Conservation (phyloP, 1,284 basidiomycete genomes). For the Melampsora abietis-canadensis region DNA sequence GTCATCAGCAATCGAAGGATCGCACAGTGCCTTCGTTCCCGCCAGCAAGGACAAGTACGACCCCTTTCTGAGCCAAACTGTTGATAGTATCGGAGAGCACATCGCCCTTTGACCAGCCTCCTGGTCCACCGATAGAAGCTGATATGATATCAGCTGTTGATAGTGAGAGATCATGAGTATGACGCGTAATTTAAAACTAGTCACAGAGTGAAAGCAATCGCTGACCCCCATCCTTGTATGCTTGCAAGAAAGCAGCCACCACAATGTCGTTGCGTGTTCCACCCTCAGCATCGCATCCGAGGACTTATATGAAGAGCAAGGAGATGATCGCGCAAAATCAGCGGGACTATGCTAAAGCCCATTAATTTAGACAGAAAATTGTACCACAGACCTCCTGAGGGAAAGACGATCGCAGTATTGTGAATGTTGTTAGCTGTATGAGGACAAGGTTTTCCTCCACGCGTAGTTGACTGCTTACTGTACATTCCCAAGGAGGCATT, state of each 20-base stretch:
- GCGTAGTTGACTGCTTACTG: neutral
- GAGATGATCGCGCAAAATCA: no score
- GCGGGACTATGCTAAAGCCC: no score
- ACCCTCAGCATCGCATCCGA: slow-evolving; percentile 6
- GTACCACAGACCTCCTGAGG: neutral
- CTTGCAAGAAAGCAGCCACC: slow-evolving; percentile 4
- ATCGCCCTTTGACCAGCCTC: slow-evolving; percentile 23
- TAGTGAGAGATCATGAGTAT: neutral
- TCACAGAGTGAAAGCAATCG: neutral
- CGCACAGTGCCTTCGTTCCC: slow-evolving; percentile 20
- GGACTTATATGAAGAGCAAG: neutral
- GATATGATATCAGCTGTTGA: slow-evolving; percentile 13
- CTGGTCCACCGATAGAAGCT: slow-evolving; percentile 6
- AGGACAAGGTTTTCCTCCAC: no score
- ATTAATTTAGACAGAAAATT: neutral
- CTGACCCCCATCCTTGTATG: slow-evolving; percentile 12
- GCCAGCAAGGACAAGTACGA: neutral
- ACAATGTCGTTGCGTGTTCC: slow-evolving; percentile 17
- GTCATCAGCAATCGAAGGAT: neutral
- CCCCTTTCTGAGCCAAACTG: neutral
- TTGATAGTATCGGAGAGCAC: neutral
- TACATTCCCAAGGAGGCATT: neutral
- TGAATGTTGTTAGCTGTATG: no score
- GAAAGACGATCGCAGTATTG: neutral
- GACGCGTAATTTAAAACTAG: neutral